Conservation (phyloP, 2,329 filamentous ascomycete species). For the Phyllosticta ampelicida region DNA sequence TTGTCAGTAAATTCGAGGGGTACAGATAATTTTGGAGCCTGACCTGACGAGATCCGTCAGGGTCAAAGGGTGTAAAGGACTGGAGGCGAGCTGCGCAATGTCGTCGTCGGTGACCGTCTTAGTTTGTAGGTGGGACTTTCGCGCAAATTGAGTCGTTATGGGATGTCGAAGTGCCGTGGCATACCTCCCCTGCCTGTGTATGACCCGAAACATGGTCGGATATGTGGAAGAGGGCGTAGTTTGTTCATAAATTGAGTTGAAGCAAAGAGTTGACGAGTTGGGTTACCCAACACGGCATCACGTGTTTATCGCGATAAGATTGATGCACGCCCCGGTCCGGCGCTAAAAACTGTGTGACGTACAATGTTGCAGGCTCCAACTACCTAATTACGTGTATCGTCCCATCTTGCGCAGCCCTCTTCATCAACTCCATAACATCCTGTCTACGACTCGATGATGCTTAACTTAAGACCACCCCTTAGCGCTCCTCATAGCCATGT, state of each 20-base stretch:
- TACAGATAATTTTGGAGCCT: slow-evolving; percentile 13
- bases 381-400: too few species aligned
- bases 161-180: neutral
- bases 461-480: too few species aligned
- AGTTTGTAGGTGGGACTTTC: slow-evolving; percentile 22
- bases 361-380: neutral
- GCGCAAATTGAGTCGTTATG: neutral
- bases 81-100: slow-evolving; percentile 65
- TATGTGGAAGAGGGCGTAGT: neutral
- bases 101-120: slow-evolving; percentile 53
- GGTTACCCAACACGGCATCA: neutral
- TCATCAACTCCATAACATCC: too few species aligned
- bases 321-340: neutral
- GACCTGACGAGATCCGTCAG: slow-evolving; percentile 84
- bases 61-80: slow-evolving; percentile 69
- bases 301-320: neutral
- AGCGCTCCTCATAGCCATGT: too few species aligned
- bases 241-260: neutral
- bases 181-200: neutral
- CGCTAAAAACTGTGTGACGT: neutral
- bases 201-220: neutral
- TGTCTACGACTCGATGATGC: too few species aligned
- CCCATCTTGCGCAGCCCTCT: neutral
- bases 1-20: neutral
- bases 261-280: neutral